Percentiles rank a stretch among this genome's conserved stretches.
Conservation (phyloP, 345 rosid genomes). For the Murraya koenigii region DNA sequence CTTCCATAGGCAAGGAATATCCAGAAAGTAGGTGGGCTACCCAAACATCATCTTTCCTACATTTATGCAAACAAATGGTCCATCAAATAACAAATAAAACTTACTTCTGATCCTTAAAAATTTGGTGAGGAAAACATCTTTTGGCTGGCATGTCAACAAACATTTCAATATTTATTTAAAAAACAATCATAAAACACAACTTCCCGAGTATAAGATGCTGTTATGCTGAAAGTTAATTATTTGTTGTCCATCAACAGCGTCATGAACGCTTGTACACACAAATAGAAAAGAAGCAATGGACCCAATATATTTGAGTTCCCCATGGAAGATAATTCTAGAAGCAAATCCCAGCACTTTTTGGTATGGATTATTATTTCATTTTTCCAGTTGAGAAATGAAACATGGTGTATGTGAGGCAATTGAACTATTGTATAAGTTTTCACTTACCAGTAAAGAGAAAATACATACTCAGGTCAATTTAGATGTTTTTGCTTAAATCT, state of each 20-base stretch:
- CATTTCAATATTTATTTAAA: background rate
- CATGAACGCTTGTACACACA: background rate
- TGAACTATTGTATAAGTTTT: background rate
- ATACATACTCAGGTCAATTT: background rate
- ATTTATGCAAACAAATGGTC: background rate
- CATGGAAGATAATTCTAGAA: background rate
- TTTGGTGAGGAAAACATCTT: background rate
- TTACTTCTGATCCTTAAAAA: background rate
- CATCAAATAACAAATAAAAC: background rate
- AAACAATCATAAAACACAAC: background rate
- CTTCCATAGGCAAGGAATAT: constrained; percentile 85
- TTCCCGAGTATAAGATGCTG: background rate
- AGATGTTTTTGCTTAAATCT: background rate
- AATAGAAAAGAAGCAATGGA: background rate
- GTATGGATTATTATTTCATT: background rate
- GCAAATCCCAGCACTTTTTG: background rate
- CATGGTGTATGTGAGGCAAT: background rate
- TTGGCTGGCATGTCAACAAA: background rate
- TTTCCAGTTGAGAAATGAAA: background rate
- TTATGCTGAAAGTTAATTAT: background rate
- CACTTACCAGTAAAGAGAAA: constrained; percentile 1
- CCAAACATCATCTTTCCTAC: constrained; percentile 83
- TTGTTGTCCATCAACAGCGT: background rate
- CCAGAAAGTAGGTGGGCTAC: constrained; percentile 89
- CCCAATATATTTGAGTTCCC: background rate